These are phyloP conservation scores for Solanum virginianum DNA, from an alignment of 257 asterid species.

Conservation along the genomic window DNA sequence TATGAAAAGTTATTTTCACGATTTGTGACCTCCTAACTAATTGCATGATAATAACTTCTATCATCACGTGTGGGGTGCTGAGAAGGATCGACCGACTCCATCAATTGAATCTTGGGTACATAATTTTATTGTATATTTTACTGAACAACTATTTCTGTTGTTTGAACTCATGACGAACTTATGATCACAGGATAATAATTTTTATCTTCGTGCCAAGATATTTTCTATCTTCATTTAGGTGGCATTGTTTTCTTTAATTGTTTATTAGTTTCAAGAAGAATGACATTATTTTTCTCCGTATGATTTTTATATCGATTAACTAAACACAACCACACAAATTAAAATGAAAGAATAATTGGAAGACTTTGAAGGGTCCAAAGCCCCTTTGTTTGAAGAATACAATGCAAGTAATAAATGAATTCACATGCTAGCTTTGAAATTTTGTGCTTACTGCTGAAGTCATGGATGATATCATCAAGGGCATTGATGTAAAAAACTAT, in stretches of 20 bases:
- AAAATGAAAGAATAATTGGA: neutral
- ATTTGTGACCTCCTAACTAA: fast-evolving
- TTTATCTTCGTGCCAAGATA: no score
- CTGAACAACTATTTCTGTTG: neutral
- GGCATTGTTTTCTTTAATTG: neutral
- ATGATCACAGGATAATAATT: fast-evolving
- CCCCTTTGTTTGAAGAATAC: neutral
- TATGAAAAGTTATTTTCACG: no score
- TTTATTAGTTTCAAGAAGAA: neutral
- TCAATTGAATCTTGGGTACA: neutral
- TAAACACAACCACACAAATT: neutral
- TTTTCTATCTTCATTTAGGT: no score
- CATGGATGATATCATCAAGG: neutral
- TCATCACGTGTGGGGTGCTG: neutral
- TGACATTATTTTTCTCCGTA: neutral
- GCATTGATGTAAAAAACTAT: neutral
- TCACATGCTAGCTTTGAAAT: neutral
- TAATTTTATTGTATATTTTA: neutral
- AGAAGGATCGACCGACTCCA: neutral
- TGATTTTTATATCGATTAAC: neutral
- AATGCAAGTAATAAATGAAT: neutral
- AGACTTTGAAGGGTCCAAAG: neutral
- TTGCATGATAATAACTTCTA: neutral
- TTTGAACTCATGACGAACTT: neutral
- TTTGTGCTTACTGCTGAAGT: neutral